Evolutionary conservation across 1,284 basidiomycete species (phyloP).

Genomic region (Hypsizygus ulmarius): DNA sequence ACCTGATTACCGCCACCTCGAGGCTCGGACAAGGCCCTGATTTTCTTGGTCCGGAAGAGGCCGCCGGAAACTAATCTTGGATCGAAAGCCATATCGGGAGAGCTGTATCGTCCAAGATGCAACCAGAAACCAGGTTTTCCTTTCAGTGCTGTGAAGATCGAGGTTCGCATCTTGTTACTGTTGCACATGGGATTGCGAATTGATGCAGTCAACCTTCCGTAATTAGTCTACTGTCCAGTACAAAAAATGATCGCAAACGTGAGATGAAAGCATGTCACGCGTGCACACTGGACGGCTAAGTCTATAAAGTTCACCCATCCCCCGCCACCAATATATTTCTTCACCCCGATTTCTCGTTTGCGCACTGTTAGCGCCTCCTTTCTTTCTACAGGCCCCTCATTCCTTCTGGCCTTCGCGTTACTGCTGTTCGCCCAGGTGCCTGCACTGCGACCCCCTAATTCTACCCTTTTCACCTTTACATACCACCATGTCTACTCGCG

Average conservation of each 20-base stretch:
- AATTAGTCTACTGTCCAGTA: constrained; percentile 15
- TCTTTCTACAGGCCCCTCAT: not conserved
- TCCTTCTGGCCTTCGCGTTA: constrained; percentile 5
- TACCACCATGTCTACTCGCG: constrained; percentile 19
- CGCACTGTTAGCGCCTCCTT: not conserved
- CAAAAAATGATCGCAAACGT: constrained; percentile 21
- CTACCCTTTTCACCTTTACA: constrained; percentile 3
- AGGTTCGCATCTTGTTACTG: constrained; percentile 17
- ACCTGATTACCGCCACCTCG: constrained; percentile 17
- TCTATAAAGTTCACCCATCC: constrained; percentile 21
- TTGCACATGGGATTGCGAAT: constrained; percentile 13
- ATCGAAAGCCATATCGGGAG: constrained; percentile 16
- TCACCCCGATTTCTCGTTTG: constrained; percentile 14
- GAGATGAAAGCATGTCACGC: constrained; percentile 23
- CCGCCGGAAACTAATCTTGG: constrained; percentile 20
- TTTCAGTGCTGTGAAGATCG: constrained; percentile 18
- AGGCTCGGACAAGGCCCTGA: constrained; percentile 18
- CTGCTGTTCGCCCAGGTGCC: not conserved
- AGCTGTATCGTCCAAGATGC: constrained; percentile 9
- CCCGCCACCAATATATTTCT: constrained; percentile 13
- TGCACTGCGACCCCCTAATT: not conserved
- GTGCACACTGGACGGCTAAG: constrained; percentile 11
- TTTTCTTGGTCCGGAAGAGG: constrained; percentile 19
- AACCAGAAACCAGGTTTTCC: constrained; percentile 11
- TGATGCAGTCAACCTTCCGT: constrained; percentile 16